Evolutionary conservation across 192 early-diverging fungal species (phyloP).

Genomic region (Podila epicladia): DNA sequence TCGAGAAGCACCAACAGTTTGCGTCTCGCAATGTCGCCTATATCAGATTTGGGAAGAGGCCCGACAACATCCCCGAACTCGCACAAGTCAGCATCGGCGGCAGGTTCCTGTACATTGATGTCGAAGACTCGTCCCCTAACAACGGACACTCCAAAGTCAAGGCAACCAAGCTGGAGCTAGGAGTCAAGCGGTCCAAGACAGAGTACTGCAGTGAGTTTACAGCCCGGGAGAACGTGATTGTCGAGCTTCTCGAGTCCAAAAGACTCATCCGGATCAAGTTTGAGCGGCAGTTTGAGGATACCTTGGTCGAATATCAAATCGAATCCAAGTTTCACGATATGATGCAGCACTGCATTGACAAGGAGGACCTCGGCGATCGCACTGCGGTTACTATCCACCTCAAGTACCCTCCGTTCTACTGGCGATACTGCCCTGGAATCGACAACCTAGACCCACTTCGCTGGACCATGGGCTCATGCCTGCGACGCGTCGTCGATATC

Average conservation of each 20-base stretch:
- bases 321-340: conserved; percentile 42
- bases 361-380: conserved; percentile 2
- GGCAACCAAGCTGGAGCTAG: conserved; percentile 16
- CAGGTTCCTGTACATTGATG: conserved; percentile 17
- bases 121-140: background rate
- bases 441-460: conserved; percentile 2
- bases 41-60: conserved; percentile 10
- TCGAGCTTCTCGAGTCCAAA: conserved; percentile 10
- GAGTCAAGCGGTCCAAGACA: conserved; percentile 8
- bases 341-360: conserved; percentile 30
- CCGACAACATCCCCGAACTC: conserved; percentile 12
- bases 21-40: background rate
- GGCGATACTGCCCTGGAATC: conserved; percentile 28
- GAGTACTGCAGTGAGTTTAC: conserved; percentile 25
- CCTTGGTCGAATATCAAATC: conserved; percentile 29
- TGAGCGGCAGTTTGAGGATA: conserved; percentile 11
- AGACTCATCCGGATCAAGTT: conserved; percentile 25
- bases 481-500: conserved; percentile 52
- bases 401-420: conserved; percentile 53
- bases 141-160: background rate
- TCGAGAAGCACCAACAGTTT: conserved; percentile 16
- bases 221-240: conserved; percentile 2
- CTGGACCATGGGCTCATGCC: conserved; percentile 23
- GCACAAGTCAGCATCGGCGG: conserved; percentile 15
- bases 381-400: conserved; percentile 49